Conservation (phyloP, 2,329 filamentous ascomycete genomes). For the Teratosphaeria pseudoeucalypti region DNA sequence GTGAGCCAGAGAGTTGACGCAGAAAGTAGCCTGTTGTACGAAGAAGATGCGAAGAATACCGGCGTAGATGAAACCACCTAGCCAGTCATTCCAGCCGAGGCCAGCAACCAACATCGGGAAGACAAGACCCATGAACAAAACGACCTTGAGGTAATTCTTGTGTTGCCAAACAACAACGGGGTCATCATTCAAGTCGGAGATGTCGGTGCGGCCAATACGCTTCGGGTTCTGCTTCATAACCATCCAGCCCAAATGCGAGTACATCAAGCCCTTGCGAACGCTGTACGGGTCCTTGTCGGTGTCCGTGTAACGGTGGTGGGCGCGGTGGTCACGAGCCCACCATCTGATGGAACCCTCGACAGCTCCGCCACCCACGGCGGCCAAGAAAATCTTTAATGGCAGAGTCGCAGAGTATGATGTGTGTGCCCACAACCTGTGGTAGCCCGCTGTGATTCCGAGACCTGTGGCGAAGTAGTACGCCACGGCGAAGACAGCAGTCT, state of each 20-base stretch:
- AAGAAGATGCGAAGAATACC: slow-evolving; percentile 82
- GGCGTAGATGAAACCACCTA: slow-evolving; percentile 73
- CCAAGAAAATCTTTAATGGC: slow-evolving; percentile 72
- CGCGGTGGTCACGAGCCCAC: slow-evolving; percentile 80
- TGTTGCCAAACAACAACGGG: slow-evolving; percentile 80
- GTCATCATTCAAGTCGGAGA: slow-evolving; percentile 79
- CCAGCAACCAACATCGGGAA: slow-evolving; percentile 68
- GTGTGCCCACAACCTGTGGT: slow-evolving; percentile 80
- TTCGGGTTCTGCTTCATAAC: slow-evolving; percentile 89
- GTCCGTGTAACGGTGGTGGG: slow-evolving; percentile 85
- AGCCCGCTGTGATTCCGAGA: slow-evolving; percentile 42
- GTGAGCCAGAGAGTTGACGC: slow-evolving; percentile 82
- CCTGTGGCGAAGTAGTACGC: slow-evolving; percentile 71
- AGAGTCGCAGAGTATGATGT: slow-evolving; percentile 68
- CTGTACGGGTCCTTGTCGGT: slow-evolving; percentile 89
- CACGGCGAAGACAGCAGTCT: slow-evolving; percentile 65
- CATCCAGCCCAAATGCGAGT: slow-evolving; percentile 85
- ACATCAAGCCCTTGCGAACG: slow-evolving; percentile 75
- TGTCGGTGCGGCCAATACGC: slow-evolving; percentile 77
- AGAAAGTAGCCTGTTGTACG: slow-evolving; percentile 87
- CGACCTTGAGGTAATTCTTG: slow-evolving; percentile 72
- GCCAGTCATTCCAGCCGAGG: slow-evolving; percentile 70
- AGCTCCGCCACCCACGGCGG: slow-evolving; percentile 69
- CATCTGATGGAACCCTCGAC: slow-evolving; percentile 79
- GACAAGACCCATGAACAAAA: slow-evolving; percentile 64